A percentile compares a stretch with the other conserved stretches of the same genome.
Conservation (phyloP, 106 monocot species). For the Acanthochlamys bracteata region DNA sequence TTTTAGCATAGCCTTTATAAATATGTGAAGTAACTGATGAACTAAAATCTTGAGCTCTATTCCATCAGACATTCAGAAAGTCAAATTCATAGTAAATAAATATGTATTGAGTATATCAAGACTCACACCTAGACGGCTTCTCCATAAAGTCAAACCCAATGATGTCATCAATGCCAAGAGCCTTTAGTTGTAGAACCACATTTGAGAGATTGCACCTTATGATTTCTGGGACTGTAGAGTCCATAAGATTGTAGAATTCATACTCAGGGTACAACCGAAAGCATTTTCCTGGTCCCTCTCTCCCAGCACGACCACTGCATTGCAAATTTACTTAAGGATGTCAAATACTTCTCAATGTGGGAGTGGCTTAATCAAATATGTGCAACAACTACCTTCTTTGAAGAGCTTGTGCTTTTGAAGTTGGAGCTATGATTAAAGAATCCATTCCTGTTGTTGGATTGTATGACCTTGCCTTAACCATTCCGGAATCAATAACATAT, state of each 20-base stretch:
- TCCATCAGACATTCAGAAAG: too few species aligned
- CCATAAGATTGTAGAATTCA: constrained; percentile 66
- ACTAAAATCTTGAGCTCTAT: too few species aligned
- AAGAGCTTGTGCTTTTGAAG: constrained; percentile 92
- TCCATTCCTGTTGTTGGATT: constrained; percentile 84
- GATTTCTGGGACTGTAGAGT: constrained; percentile 91
- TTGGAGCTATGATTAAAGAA: constrained; percentile 72
- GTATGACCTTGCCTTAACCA: constrained; percentile 88
- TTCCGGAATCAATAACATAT: constrained; percentile 90
- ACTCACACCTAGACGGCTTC: constrained; percentile 64
- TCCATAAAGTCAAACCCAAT: constrained; percentile 98
- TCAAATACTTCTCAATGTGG: too few species aligned
- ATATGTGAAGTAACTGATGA: too few species aligned
- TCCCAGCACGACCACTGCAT: constrained; percentile 89
- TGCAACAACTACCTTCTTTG: constrained; percentile 95
- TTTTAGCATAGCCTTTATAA: too few species aligned
- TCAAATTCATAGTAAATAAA: too few species aligned
- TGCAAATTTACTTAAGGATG: too few species aligned
- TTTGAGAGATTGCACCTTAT: constrained; percentile 91
- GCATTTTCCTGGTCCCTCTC: constrained; percentile 91
- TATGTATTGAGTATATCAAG: not conserved
- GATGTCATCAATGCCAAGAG: constrained; percentile 84
- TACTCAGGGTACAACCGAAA: constrained; percentile 76
- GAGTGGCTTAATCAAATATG: too few species aligned
- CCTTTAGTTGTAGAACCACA: constrained; percentile 92